Base-by-base conservation (phyloP, 73 alveolate genomes). In the Blepharisma stoltei region DNA sequence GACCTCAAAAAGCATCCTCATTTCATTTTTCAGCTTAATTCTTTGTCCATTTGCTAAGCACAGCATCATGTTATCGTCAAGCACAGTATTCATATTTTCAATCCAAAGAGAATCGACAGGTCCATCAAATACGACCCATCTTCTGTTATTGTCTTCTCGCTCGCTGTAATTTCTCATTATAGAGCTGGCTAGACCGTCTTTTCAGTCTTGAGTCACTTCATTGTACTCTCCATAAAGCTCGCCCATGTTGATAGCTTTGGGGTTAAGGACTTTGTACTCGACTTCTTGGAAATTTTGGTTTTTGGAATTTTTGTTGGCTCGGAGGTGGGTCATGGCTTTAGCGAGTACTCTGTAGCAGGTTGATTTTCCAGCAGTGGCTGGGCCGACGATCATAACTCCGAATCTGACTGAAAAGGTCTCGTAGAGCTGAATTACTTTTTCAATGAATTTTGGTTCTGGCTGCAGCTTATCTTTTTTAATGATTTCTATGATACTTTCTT, bases 81-180 rank as follows among this genome's bases (percentile, higher is more conserved):
- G 96, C 49, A 98, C 99, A 67, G 99, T 97, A 84, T 98, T 98
- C 99, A 98, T 98, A 77, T 97, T 98, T 95, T 98, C 99, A 53
- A 98, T 98, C 99, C 99, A 98, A 53, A 95, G 86, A 1, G 99
- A 98, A 91, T 98, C 99, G 25, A 98, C 99, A 27, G 99, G 99
- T 14, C 99, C 99, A 91, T 98, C 99, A 78, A 98, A 93, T 21
- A 98, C 99, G 11, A 97, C 99, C 98, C 99, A 97, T 71, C 95
- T 89, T 75, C 86, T 85, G 32, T 91, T 98, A 45, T 85, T 94
- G 11, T 93, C 93, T 71, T 85, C 96, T 76, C 94, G 97, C 21
- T 89, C 77, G 41, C 97, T 89, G 20, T 73, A 73, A 77, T 89
- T 93, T 75, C 98, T 88, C 98, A 97, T 95, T 55, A 88, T 93